Evolutionary conservation across 192 early-diverging fungal genomes (phyloP), one percentile per base, ranked within the genome.

Genomic region (Dimargaris xerosporica): DNA sequence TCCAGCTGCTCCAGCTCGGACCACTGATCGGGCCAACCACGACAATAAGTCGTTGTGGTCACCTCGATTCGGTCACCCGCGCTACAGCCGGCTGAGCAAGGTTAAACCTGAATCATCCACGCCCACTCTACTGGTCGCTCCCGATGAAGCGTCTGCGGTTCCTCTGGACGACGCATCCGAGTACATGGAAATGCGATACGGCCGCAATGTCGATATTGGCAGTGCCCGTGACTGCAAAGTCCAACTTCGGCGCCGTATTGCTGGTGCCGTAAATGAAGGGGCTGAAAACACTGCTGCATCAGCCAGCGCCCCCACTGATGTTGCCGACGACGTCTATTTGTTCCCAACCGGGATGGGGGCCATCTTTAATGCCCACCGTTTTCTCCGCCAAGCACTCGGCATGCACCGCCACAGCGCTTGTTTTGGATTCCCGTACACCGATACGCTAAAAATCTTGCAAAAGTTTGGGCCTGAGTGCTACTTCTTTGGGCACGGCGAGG

Each of bases 341-440:
- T 90, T 87, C 63, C 82, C 91, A 15, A 83, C 80, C 29, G 95
- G 95, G 4, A 96, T 96, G 93, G 86, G 85, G 62, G 91, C 95
- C 3, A 93, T 98, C 44, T 98, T 84, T 69, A 83, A 89, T 65
- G 80, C 90, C 16, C 90, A 93, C 71, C 78, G 82, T 50, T 69
- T 82, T 43, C 78, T 86, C 10, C 63, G 71, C 63, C 62, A 55
- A 15, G 51, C 71, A 41, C 75, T 83, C 30, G 67, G 72, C 15
- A 64, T 13, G 67, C 73, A 54, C 51, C n/a, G n/a, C n/a, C 91
- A 92, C 69, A 89, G 81, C 62, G 81, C 95, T 5, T 93, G 91
- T 65, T 98, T 89, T 79, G 93, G 95, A 0, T 98, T 98, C 66
- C 86, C 91, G 9, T 98, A 98, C 74, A 82, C 86, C 2, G 95